Evolutionary conservation across 1,284 basidiomycete genomes (phyloP), one percentile per base, ranked within the genome.

Genomic region (Neonothopanus nambi): DNA sequence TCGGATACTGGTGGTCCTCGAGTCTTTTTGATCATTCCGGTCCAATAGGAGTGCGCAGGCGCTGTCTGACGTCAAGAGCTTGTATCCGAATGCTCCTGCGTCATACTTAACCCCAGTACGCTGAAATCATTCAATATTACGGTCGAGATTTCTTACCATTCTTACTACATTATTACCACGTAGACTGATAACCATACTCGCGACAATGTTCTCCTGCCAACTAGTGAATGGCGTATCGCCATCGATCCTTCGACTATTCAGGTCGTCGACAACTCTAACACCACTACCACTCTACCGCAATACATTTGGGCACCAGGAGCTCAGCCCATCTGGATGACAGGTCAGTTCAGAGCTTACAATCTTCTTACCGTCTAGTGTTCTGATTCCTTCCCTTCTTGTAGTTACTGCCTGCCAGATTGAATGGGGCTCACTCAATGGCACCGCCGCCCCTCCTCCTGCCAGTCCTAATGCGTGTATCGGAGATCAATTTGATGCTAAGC

Each of bases 221-320:
- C 70, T 2, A 62, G 53, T 15, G 63, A 68, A 48, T 73, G 72
- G 70, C 67, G 63, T 18, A 53, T 72, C 20, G 72, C 71, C 13
- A 72, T 74, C 48, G 69, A 74, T 52, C 70, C 70, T 6, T 58
- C 62, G 15, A 69, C 69, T 0, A 65, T 74, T 41, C 48, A 56
- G 7, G 59, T 73, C n/a, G 59, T 64, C 5, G 72, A 73, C 41
- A 60, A 57, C 15, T 71, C 70, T 5, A 41, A 51, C 1, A 58
- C 56, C 15, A 56, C 58, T 5, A 57, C 66, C 1, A 46, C 57
- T 3, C 56, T 73, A 9, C 70, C 72, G 2, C 68, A 62, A 53
- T 70, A 72, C 42, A 67, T 65, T 2, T 74, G 71, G 72, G 70
- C 67, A 9, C 66, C 71, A 1, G 69, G 65, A 12, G 66, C 64